These are phyloP conservation scores for Lipomyces sp. DNA, from an alignment of 805 yeast genomes.

Conservation along the genomic window DNA sequence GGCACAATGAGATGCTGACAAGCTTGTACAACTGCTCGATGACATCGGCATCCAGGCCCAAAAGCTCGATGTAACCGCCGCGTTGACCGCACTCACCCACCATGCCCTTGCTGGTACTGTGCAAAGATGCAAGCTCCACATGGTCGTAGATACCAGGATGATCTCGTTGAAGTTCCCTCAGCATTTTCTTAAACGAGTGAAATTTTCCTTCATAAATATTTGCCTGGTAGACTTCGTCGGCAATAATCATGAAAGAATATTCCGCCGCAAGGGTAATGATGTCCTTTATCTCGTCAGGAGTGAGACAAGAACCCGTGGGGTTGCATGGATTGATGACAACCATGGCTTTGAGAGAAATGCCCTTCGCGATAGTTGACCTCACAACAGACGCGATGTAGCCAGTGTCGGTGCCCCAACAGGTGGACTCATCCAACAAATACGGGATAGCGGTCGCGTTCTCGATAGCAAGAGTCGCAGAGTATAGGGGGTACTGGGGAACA, in stretches of 20 bases:
- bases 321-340: slow-evolving; percentile 98
- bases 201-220: slow-evolving; percentile 70
- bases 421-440: slow-evolving; percentile 75
- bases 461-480: slow-evolving; percentile 89
- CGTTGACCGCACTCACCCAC: slow-evolving; percentile 99
- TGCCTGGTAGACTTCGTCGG: slow-evolving; percentile 98
- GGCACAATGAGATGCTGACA: slow-evolving; percentile 87
- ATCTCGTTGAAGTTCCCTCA: slow-evolving; percentile 56
- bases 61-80: slow-evolving; percentile 96
- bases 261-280: slow-evolving; percentile 78
- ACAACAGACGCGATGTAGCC: slow-evolving; percentile 57
- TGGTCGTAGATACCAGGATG: slow-evolving; percentile 56
- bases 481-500: slow-evolving; percentile 96
- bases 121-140: slow-evolving; percentile 88
- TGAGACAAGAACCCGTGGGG: slow-evolving; percentile 89
- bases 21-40: slow-evolving; percentile 71
- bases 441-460: slow-evolving; percentile 81
- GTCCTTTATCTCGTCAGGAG: slow-evolving; percentile 61
- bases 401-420: slow-evolving; percentile 81
- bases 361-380: slow-evolving; percentile 47
- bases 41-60: slow-evolving; percentile 72
- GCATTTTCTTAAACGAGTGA: slow-evolving; percentile 76
- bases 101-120: slow-evolving; percentile 97
- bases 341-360: slow-evolving; percentile 66
- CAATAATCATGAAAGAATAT: slow-evolving; percentile 79